phyloP scores from a whole-genome alignment of 257 asterid genomes.

The Linaria vulgaris region DNA sequence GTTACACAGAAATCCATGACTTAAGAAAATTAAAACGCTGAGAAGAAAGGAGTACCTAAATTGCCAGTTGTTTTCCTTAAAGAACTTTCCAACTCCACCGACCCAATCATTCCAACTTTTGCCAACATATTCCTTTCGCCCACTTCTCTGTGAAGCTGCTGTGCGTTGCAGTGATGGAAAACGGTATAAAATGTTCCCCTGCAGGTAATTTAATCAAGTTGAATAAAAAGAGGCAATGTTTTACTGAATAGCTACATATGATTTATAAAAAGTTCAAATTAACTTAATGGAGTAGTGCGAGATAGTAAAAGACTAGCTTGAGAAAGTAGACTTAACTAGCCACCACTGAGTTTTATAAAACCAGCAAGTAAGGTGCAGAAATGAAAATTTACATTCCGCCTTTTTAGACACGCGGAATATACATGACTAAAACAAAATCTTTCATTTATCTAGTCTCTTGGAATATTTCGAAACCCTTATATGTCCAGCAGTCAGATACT shows the following conservation, averaged over 20 bases:
- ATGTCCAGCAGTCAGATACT: background rate
- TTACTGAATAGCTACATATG: slow-evolving; percentile 1
- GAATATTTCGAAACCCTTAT: background rate
- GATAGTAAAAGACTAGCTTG: slow-evolving; percentile 6
- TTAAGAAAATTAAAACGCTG: background rate
- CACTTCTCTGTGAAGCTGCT: slow-evolving; percentile 68
- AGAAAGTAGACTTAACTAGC: slow-evolving; percentile 7
- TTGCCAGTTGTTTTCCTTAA: slow-evolving; percentile 73
- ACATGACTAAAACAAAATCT: background rate
- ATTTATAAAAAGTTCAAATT: background rate
- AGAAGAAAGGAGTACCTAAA: slow-evolving; percentile 52
- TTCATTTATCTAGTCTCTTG: background rate
- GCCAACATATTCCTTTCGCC: slow-evolving; percentile 81
- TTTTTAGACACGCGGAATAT: too few relatives aligned
- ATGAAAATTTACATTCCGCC: background rate
- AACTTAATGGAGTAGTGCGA: background rate
- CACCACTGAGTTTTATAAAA: slow-evolving; percentile 14
- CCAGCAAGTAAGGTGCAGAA: slow-evolving; percentile 18
- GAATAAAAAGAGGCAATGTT: background rate
- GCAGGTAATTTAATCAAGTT: slow-evolving; percentile 29
- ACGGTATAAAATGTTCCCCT: slow-evolving; percentile 95
- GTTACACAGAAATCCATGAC: slow-evolving; percentile 24
- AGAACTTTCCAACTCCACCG: slow-evolving; percentile 64
- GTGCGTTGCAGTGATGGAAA: slow-evolving; percentile 98
- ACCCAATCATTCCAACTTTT: slow-evolving; percentile 66